Percentiles rank a stretch among this genome's conserved stretches.
phyloP scores from a whole-genome alignment of 768 basidiomycete genomes.

The Albatrellus ellisii region DNA sequence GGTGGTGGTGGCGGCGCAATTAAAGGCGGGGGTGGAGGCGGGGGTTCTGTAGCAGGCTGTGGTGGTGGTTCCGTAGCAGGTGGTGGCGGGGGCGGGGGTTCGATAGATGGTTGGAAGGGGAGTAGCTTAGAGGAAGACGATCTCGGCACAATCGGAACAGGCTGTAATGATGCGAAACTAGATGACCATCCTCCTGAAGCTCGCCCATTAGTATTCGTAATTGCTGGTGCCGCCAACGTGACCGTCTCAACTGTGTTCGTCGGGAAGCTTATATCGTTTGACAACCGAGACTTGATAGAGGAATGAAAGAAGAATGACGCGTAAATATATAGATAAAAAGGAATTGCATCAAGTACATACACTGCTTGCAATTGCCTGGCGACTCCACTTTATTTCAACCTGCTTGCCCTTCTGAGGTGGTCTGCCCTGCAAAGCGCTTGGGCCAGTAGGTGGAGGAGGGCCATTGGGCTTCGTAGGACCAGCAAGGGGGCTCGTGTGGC shows the following conservation, averaged over 20 bases:
- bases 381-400: constrained; percentile 22
- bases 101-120: constrained; percentile 11
- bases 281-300: constrained; percentile 1
- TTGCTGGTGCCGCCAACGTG: constrained; percentile 6
- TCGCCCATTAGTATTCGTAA: constrained; percentile 10
- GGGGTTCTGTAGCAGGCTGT: constrained; percentile 15
- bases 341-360: constrained; percentile 16
- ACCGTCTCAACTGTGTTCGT: not conserved
- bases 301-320: not conserved
- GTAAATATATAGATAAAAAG: not conserved
- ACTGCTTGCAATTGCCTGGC: constrained; percentile 20
- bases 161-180: constrained; percentile 12
- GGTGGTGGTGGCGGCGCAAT: constrained; percentile 13
- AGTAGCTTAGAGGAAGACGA: constrained; percentile 13
- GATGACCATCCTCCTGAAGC: constrained; percentile 13
- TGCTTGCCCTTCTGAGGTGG: constrained; percentile 30
- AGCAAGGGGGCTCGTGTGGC: constrained; percentile 21
- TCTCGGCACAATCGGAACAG: constrained; percentile 13
- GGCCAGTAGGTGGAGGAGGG: constrained; percentile 19
- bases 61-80: constrained; percentile 19
- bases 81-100: constrained; percentile 21
- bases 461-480: constrained; percentile 16
- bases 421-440: constrained; percentile 18
- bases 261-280: not conserved
- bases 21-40: constrained; percentile 16